These are phyloP conservation scores for Cercospora sesami DNA, from an alignment of 2,329 filamentous ascomycete species.

Conservation along the genomic window DNA sequence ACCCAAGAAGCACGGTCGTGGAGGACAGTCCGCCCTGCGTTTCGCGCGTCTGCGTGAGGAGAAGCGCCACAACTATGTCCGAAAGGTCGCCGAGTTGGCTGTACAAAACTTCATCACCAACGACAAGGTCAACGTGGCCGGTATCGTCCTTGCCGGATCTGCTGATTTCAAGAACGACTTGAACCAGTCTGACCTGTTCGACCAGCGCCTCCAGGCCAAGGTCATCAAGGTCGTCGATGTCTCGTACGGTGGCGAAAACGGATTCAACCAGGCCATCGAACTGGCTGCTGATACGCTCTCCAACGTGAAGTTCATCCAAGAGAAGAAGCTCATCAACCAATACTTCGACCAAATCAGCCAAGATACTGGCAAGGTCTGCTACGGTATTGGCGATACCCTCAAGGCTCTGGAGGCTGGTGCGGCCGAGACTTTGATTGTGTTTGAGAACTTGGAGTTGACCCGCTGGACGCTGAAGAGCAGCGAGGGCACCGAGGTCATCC, in stretches of 20 bases:
- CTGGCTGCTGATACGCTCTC: conserved; percentile 90
- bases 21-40: conserved; percentile 99
- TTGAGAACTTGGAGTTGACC: conserved; percentile 93
- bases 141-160: conserved; percentile 91
- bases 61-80: conserved; percentile 99
- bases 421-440: conserved; percentile 91
- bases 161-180: conserved; percentile 99
- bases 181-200: conserved; percentile 96
- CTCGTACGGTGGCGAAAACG: conserved; percentile 97
- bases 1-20: conserved; percentile 99
- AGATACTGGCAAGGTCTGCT: conserved; percentile 95
- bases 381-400: conserved; percentile 95
- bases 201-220: conserved; percentile 84
- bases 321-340: conserved; percentile 98
- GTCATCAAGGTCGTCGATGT: conserved; percentile 99
- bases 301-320: conserved; percentile 99
- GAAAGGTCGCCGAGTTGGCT: conserved; percentile 95
- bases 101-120: conserved; percentile 99
- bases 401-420: conserved; percentile 96
- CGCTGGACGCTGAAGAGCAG: conserved; percentile 86
- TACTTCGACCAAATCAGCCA: conserved; percentile 99
- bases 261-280: conserved; percentile 99
- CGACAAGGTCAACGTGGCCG: conserved; percentile 97
- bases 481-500: conserved; percentile 67
- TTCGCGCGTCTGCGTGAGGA: conserved; percentile 99